Evolutionary conservation across 2,329 filamentous ascomycete species (phyloP).

Genomic region (Aurifilum marmelostoma): DNA sequence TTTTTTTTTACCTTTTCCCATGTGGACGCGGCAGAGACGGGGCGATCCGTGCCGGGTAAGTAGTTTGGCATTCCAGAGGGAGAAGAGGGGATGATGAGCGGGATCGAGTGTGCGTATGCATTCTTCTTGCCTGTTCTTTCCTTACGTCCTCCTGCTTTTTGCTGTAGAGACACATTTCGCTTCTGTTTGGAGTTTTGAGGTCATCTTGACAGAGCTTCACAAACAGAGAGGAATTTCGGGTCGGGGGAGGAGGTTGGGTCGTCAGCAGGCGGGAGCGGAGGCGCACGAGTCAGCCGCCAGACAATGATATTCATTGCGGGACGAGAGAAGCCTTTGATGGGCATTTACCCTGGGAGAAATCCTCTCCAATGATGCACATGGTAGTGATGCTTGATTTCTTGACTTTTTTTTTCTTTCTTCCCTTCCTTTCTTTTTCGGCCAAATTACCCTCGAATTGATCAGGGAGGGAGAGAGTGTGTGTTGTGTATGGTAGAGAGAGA

Average conservation of each 20-base stretch:
- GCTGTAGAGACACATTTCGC: too few species aligned
- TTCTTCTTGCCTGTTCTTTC: too few species aligned
- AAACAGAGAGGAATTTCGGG: background rate
- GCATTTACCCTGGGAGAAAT: too few species aligned
- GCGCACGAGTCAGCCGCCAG: background rate
- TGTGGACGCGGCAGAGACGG: slow-evolving; percentile 5
- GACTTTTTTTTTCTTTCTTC: too few species aligned
- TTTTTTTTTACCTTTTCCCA: background rate
- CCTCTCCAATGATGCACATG: background rate
- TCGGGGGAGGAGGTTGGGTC: too few species aligned
- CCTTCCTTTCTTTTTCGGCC: too few species aligned
- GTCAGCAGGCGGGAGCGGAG: background rate
- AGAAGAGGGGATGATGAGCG: background rate
- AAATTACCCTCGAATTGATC: background rate
- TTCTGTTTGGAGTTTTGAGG: too few species aligned
- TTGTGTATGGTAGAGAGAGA: background rate
- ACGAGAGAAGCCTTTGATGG: background rate
- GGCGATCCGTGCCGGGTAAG: background rate
- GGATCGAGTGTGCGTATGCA: too few species aligned
- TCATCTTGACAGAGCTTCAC: too few species aligned
- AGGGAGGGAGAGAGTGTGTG: background rate
- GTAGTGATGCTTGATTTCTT: background rate
- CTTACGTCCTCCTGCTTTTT: too few species aligned
- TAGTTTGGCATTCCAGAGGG: slow-evolving; percentile 9
- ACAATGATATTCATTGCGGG: background rate